These are phyloP conservation scores for Paraconiothyrium brasiliense DNA, from an alignment of 2,329 filamentous ascomycete species.

Conservation along the genomic window DNA sequence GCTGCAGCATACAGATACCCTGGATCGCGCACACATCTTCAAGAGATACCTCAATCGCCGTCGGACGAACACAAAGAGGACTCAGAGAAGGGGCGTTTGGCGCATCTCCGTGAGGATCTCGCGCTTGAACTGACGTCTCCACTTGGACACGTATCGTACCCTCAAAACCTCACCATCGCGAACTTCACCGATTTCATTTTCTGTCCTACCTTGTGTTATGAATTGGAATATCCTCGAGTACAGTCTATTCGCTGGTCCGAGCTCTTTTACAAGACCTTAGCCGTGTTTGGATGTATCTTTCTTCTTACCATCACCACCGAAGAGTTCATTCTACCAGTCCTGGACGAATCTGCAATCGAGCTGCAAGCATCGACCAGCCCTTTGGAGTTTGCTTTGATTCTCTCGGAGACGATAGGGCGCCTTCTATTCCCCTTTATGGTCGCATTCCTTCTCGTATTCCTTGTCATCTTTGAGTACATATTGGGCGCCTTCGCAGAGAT, in stretches of 20 bases:
- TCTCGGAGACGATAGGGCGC: constrained; percentile 89
- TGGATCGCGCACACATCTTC: constrained; percentile 58
- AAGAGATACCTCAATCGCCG: constrained; percentile 59
- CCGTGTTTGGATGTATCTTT: constrained; percentile 96
- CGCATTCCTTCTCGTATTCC: constrained; percentile 92
- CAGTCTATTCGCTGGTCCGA: constrained; percentile 78
- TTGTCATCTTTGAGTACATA: constrained; percentile 98
- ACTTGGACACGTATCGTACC: constrained; percentile 88
- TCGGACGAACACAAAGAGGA: constrained; percentile 57
- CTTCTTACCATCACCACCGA: constrained; percentile 89
- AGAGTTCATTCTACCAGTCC: constrained; percentile 92
- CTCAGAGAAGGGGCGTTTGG: constrained; percentile 55
- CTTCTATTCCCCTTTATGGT: constrained; percentile 98
- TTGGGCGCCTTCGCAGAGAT: constrained; percentile 95
- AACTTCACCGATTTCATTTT: constrained; percentile 90
- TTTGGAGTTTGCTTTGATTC: constrained; percentile 77
- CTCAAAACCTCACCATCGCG: constrained; percentile 80
- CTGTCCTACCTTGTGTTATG: constrained; percentile 96
- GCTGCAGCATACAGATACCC: constrained; percentile 80
- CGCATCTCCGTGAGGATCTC: constrained; percentile 81
- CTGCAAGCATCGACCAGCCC: constrained; percentile 59
- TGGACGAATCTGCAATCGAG: constrained; percentile 73
- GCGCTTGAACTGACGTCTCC: constrained; percentile 92
- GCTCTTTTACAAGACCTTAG: constrained; percentile 83
- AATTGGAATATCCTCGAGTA: constrained; percentile 92